Percentiles rank a stretch among this genome's conserved stretches.
These are phyloP conservation scores for Paramecium primaurelia DNA, from an alignment of 73 alveolate species.

Conservation along the genomic window DNA sequence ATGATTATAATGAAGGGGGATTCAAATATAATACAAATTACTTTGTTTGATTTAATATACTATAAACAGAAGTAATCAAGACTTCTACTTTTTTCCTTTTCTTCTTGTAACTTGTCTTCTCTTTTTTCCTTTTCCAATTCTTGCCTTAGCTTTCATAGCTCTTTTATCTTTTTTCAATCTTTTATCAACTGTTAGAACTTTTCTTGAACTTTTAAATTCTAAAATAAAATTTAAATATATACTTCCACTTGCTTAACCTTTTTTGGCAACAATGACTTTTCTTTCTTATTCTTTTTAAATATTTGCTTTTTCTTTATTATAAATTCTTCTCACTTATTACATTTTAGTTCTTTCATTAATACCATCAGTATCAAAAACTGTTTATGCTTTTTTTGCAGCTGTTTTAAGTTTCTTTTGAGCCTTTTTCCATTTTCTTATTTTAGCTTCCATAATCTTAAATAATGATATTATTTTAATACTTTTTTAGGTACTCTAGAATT, in stretches of 20 bases:
- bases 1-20: slow-evolving; percentile 92
- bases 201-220: slow-evolving; percentile 68
- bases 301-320: slow-evolving; percentile 82
- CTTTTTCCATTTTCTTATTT: slow-evolving; percentile 91
- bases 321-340: slow-evolving; percentile 86
- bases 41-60: slow-evolving; percentile 67
- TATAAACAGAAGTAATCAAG: slow-evolving; percentile 14
- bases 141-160: slow-evolving; percentile 77
- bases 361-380: slow-evolving; percentile 89
- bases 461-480: slow-evolving; percentile 18
- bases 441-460: slow-evolving; percentile 79
- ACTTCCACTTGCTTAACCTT: slow-evolving; percentile 50
- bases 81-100: slow-evolving; percentile 13
- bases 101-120: slow-evolving; percentile 28
- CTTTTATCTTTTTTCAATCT: slow-evolving; percentile 91
- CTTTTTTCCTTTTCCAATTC: slow-evolving; percentile 28
- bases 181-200: slow-evolving; percentile 86
- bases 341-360: slow-evolving; percentile 87
- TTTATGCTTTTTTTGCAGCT: slow-evolving; percentile 84
- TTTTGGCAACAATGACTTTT: slow-evolving; percentile 80
- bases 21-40: slow-evolving; percentile 74
- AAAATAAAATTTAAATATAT: neutral
- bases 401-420: slow-evolving; percentile 82
- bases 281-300: slow-evolving; percentile 76
- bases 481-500: slow-evolving; percentile 94